phyloP scores from a whole-genome alignment of 2,329 filamentous ascomycete genomes.

The Penicillium sp. region DNA sequence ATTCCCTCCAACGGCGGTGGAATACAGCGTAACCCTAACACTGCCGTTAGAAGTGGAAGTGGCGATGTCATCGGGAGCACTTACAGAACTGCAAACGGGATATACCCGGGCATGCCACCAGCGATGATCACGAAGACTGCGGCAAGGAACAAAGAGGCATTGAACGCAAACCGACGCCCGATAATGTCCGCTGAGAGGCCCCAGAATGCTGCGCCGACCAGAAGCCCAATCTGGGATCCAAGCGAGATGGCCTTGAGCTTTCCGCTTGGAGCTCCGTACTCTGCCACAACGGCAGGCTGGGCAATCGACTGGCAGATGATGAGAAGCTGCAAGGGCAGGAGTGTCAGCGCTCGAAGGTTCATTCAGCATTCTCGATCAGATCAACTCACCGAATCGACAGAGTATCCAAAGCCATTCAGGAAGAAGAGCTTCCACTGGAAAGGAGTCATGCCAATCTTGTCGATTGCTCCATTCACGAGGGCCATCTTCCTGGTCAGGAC shows the following conservation, averaged over 20 bases:
- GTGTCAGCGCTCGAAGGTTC: too few species aligned
- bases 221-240: conserved; percentile 68
- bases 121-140: conserved; percentile 73
- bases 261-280: conserved; percentile 74
- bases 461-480: conserved; percentile 47
- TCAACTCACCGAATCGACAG: conserved; percentile 36
- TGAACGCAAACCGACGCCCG: conserved; percentile 79
- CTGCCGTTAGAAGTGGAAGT: conserved; percentile 4
- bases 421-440: conserved; percentile 66
- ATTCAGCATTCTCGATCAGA: too few species aligned
- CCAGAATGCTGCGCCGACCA: conserved; percentile 78
- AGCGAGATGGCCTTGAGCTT: conserved; percentile 78
- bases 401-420: conserved; percentile 64
- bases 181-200: conserved; percentile 77
- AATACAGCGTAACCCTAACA: conserved; percentile 12
- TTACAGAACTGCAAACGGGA: conserved; percentile 38
- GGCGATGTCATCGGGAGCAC: conserved; percentile 25
- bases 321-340: conserved; percentile 26
- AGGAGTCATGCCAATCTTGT: conserved; percentile 65
- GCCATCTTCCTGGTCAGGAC: conserved; percentile 47
- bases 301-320: conserved; percentile 30
- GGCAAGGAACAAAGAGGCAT: conserved; percentile 75
- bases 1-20: conserved; percentile 68
- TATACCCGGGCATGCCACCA: conserved; percentile 72
- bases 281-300: conserved; percentile 34